phyloP scores from a whole-genome alignment of 2,329 filamentous ascomycete species.

The Fusarium dlaminii region DNA sequence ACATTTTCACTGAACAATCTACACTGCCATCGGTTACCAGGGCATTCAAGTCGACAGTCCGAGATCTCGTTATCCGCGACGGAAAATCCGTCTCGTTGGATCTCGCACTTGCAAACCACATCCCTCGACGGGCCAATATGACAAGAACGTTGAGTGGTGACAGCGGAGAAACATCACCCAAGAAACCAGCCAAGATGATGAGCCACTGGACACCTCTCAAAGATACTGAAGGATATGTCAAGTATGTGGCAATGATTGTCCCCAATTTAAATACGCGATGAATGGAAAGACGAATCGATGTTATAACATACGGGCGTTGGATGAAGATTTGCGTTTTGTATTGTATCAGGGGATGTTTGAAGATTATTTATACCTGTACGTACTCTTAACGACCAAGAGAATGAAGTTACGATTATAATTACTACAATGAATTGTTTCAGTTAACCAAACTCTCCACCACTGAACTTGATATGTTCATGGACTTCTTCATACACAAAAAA shows the following conservation, averaged over 20 bases:
- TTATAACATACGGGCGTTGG: background rate
- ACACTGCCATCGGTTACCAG: conserved; percentile 55
- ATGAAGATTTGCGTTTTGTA: background rate
- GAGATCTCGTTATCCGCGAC: conserved; percentile 49
- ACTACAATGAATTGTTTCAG: background rate
- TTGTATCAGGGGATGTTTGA: conserved; percentile 9
- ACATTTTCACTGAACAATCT: conserved; percentile 60
- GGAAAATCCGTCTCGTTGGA: conserved; percentile 49
- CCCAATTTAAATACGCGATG: conserved; percentile 9
- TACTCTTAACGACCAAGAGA: conserved; percentile 29
- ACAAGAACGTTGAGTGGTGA: conserved; percentile 27
- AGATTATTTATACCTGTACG: conserved; percentile 26
- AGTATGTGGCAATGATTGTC: conserved; percentile 40
- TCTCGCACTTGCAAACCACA: conserved; percentile 42
- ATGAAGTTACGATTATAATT: conserved; percentile 32
- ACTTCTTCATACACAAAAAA: background rate
- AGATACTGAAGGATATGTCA: conserved; percentile 36
- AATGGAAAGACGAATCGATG: background rate
- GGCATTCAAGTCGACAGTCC: conserved; percentile 56
- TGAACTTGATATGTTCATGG: background rate
- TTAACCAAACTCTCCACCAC: background rate
- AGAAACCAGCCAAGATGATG: conserved; percentile 40
- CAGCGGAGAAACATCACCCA: conserved; percentile 21
- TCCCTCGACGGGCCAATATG: conserved; percentile 39
- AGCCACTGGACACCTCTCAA: conserved; percentile 45